These are phyloP conservation scores for Yamadazyma dushanensis DNA, from an alignment of 1,139 yeast species.

Conservation along the genomic window DNA sequence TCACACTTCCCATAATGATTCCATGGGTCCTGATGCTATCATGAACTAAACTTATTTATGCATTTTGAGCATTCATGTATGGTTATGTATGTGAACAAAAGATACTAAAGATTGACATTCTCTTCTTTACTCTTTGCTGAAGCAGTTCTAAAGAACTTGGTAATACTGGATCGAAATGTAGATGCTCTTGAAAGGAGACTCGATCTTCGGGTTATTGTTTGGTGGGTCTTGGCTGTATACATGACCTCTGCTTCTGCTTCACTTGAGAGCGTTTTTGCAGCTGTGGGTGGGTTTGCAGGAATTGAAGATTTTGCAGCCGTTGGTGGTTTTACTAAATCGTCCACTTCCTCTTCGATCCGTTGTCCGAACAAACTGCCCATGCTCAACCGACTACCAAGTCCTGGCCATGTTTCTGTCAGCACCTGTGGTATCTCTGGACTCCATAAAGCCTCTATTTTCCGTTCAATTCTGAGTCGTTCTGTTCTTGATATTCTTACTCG, in stretches of 20 bases:
- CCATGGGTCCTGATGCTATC: conserved; percentile 35
- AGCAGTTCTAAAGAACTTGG: conserved; percentile 3
- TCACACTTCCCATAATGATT: conserved; percentile 33
- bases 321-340: neutral
- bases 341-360: neutral
- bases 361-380: conserved; percentile 6
- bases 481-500: conserved; percentile 8
- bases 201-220: conserved; percentile 1
- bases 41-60: conserved; percentile 21
- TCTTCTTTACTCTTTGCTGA: neutral
- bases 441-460: conserved; percentile 19
- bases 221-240: conserved; percentile 11
- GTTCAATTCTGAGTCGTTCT: conserved; percentile 18
- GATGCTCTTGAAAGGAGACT: conserved; percentile 7
- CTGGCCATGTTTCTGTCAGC: neutral
- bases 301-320: neutral
- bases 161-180: conserved; percentile 7
- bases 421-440: conserved; percentile 20
- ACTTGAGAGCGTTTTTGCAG: neutral
- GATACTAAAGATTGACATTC: too few relatives aligned
- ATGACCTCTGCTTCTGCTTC: conserved; percentile 5
- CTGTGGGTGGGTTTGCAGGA: neutral
- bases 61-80: too few relatives aligned
- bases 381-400: conserved; percentile 7
- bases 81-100: too few relatives aligned